These are phyloP conservation scores for Geranium rotundifolium DNA, from an alignment of 345 rosid species.

Conservation along the genomic window DNA sequence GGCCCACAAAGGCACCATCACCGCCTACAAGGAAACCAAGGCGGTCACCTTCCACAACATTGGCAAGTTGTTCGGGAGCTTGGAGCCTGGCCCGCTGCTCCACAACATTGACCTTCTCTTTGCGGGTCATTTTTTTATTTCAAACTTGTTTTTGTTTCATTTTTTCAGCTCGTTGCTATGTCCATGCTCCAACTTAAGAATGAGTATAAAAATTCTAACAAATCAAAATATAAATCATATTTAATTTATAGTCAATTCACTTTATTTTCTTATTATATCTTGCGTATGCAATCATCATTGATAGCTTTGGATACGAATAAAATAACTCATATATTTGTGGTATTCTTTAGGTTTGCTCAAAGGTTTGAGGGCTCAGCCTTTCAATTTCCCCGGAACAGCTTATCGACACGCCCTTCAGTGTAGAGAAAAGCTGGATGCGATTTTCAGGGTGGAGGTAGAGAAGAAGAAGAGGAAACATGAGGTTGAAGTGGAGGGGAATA, in stretches of 20 bases:
- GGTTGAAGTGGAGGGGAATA: too few relatives aligned
- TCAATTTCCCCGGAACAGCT: constrained; percentile 30
- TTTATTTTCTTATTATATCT: too few relatives aligned
- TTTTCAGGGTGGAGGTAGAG: constrained; percentile 16
- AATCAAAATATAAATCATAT: too few relatives aligned
- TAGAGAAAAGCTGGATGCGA: constrained; percentile 13
- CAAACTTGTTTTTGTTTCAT: too few relatives aligned
- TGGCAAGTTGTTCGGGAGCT: constrained; percentile 23
- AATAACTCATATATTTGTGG: too few relatives aligned
- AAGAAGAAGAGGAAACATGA: constrained; percentile 15
- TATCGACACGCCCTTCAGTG: constrained; percentile 20
- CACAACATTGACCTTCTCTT: constrained; percentile 11
- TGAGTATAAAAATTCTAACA: too few relatives aligned
- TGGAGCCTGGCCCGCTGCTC: constrained; percentile 24
- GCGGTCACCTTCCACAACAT: constrained; percentile 26
- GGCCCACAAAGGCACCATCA: constrained; percentile 19
- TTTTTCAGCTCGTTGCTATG: too few relatives aligned
- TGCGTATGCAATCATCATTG: too few relatives aligned
- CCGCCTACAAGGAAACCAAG: constrained; percentile 12
- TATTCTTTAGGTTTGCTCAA: constrained; percentile 4
- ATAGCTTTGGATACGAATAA: too few relatives aligned
- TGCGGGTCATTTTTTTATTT: too few relatives aligned
- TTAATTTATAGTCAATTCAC: too few relatives aligned
- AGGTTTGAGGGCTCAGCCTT: constrained; percentile 26
- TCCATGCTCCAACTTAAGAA: too few relatives aligned